Conservation (phyloP, 2,329 filamentous ascomycete species). For the Magnaporthiopsis incrustans region DNA sequence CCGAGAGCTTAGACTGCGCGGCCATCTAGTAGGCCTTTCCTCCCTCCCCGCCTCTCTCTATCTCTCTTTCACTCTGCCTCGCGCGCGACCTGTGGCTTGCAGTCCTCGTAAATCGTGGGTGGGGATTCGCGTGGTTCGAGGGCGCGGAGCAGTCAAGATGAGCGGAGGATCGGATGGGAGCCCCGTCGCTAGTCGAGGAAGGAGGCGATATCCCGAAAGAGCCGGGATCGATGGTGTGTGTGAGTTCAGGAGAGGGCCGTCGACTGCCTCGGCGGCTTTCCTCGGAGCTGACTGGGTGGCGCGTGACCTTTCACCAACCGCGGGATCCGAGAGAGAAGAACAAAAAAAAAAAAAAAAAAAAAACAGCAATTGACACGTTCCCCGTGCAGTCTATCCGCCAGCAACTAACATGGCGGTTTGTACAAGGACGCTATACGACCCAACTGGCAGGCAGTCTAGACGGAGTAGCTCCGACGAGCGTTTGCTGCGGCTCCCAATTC, state of each 20-base stretch:
- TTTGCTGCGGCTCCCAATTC: background rate
- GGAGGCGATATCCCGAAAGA: too few species aligned
- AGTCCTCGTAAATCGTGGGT: background rate
- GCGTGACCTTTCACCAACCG: background rate
- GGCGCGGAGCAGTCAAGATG: background rate
- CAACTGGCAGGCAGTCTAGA: background rate
- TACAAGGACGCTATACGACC: background rate
- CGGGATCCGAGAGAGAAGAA: background rate
- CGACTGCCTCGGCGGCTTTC: background rate
- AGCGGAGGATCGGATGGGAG: background rate
- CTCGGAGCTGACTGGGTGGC: background rate
- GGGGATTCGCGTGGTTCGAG: background rate
- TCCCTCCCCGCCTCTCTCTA: background rate
- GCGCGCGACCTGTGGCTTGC: background rate
- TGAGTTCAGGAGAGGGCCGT: background rate
- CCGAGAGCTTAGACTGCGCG: constrained; percentile 56
- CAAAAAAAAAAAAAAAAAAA: background rate
- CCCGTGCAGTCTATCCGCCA: background rate
- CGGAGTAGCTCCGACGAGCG: background rate
- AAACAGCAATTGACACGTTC: background rate
- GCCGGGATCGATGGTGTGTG: too few species aligned
- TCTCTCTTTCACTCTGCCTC: background rate
- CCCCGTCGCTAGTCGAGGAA: too few species aligned
- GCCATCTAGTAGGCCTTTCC: constrained; percentile 21
- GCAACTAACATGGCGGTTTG: background rate